Evolutionary conservation across 805 yeast genomes (phyloP).

Genomic region (Spathaspora gorwiae): DNA sequence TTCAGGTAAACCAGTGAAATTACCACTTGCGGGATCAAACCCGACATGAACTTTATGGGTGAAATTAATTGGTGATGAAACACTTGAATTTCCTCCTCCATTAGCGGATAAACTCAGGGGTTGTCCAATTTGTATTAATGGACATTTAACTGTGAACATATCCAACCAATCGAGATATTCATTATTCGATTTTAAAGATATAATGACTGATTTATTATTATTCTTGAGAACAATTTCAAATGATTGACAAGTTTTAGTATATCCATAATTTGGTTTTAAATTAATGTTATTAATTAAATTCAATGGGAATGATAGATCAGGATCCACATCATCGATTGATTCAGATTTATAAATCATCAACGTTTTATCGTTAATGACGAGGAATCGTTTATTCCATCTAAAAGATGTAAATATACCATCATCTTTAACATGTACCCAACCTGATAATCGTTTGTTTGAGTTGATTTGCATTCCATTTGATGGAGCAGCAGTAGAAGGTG

Average conservation of each 20-base stretch:
- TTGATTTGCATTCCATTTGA: constrained; percentile 14
- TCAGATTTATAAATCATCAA: constrained; percentile 74
- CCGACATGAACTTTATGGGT: constrained; percentile 92
- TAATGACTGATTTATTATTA: constrained; percentile 57
- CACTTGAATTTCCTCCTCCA: constrained; percentile 22
- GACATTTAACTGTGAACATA: constrained; percentile 74
- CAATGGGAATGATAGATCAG: constrained; percentile 37
- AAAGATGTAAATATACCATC: constrained; percentile 80
- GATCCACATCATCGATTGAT: constrained; percentile 8
- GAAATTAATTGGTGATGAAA: constrained; percentile 90
- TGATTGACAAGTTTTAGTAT: constrained; percentile 47
- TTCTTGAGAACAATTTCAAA: constrained; percentile 67
- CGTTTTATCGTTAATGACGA: constrained; percentile 71
- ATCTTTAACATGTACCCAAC: constrained; percentile 91
- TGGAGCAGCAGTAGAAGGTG: not conserved
- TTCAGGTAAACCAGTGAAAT: constrained; percentile 53
- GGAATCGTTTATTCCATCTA: constrained; percentile 86
- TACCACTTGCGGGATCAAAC: constrained; percentile 71
- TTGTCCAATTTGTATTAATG: constrained; percentile 43
- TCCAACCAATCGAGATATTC: constrained; percentile 90
- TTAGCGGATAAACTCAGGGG: not conserved
- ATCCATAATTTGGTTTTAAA: constrained; percentile 54
- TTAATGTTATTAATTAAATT: constrained; percentile 39
- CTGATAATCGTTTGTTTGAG: constrained; percentile 43
- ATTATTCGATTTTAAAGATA: constrained; percentile 70